A percentile compares a stretch with the other conserved stretches of the same genome.
phyloP scores from a whole-genome alignment of 2,329 filamentous ascomycete genomes.

The Aspergillus sp. region DNA sequence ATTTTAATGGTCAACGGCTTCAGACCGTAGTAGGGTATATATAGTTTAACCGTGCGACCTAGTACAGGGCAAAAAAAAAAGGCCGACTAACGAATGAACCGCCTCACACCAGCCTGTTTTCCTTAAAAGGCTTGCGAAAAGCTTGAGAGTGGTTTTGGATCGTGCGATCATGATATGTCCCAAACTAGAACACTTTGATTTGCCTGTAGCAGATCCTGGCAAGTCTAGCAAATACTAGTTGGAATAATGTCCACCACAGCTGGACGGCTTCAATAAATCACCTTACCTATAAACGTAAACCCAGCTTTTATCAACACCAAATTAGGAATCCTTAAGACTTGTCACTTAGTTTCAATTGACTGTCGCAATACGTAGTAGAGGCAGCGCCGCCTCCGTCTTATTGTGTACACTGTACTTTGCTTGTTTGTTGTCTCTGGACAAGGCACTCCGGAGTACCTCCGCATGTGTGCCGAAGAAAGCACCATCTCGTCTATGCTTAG shows the following conservation, averaged over 20 bases:
- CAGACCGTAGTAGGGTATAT: not conserved
- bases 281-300: not conserved
- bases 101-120: too few species aligned
- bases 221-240: not conserved
- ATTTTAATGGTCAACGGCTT: not conserved
- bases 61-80: too few species aligned
- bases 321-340: not conserved
- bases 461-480: not conserved
- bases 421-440: not conserved
- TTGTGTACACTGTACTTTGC: not conserved
- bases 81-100: too few species aligned
- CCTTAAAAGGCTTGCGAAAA: not conserved
- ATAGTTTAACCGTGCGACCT: not conserved
- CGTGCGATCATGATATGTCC: too few species aligned
- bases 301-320: not conserved
- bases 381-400: not conserved
- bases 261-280: not conserved
- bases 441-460: not conserved
- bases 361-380: not conserved
- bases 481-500: not conserved
- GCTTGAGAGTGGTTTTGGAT: not conserved
- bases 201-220: not conserved
- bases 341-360: not conserved
- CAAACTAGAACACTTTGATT: too few species aligned
- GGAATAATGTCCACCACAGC: not conserved